Conservation (phyloP, 768 basidiomycete species). For the Cubamyces lactineus region DNA sequence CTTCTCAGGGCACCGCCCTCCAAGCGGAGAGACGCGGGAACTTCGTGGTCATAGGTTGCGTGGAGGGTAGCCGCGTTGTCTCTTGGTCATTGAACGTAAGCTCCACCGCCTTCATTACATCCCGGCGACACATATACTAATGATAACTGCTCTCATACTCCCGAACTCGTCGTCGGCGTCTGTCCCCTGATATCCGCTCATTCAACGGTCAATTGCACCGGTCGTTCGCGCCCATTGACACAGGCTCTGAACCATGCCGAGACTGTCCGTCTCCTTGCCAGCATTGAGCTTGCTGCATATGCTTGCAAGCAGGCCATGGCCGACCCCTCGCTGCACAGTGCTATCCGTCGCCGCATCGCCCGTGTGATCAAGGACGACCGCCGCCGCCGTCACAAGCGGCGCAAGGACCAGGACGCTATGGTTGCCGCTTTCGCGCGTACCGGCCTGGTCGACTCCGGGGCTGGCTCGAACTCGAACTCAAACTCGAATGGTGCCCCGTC, state of each 20-base stretch:
- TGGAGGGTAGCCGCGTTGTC: constrained; percentile 72
- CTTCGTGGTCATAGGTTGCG: constrained; percentile 81
- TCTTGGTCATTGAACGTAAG: constrained; percentile 87
- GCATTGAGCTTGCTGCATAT: constrained; percentile 85
- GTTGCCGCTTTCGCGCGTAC: constrained; percentile 75
- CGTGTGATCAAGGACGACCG: constrained; percentile 86
- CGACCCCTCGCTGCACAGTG: constrained; percentile 68
- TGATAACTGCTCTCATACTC: constrained; percentile 2
- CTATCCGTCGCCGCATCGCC: constrained; percentile 71
- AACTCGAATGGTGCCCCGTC: neutral
- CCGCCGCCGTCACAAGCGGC: constrained; percentile 75
- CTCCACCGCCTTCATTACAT: constrained; percentile 3
- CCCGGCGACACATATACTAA: neutral
- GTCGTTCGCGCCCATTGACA: constrained; percentile 4
- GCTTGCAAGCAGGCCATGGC: constrained; percentile 67
- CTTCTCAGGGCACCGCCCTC: constrained; percentile 48
- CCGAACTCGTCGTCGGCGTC: constrained; percentile 12
- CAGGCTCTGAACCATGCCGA: constrained; percentile 85
- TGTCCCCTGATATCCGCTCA: constrained; percentile 5
- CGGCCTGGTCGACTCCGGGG: constrained; percentile 37
- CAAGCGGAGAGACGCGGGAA: constrained; percentile 89
- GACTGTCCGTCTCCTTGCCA: constrained; percentile 78
- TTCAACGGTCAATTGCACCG: constrained; percentile 20
- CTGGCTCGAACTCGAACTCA: neutral
- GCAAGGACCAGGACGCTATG: constrained; percentile 84